Percentiles rank a stretch among this genome's conserved stretches.
phyloP scores from a whole-genome alignment of 2,329 filamentous ascomycete genomes.

The Trichophyton mentagrophytes region DNA sequence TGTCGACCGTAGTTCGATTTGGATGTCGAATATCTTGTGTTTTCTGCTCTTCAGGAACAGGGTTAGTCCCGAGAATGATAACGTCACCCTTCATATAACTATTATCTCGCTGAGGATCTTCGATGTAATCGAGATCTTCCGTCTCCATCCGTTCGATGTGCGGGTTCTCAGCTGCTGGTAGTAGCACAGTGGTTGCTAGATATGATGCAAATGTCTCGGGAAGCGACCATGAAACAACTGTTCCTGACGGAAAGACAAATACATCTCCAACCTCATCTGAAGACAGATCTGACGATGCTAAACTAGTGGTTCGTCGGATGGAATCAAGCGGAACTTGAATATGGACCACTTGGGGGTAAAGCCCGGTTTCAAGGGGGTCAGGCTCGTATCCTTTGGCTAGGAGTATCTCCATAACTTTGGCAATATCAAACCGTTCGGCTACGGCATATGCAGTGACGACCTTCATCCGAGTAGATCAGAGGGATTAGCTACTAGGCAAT shows the following conservation, averaged over 20 bases:
- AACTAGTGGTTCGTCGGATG: slow-evolving; percentile 32
- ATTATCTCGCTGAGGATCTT: slow-evolving; percentile 58
- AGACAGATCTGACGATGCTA: slow-evolving; percentile 26
- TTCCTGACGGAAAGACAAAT: slow-evolving; percentile 91
- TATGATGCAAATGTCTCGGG: slow-evolving; percentile 59
- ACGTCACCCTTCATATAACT: slow-evolving; percentile 76
- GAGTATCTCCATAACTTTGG: slow-evolving; percentile 45
- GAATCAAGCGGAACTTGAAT: slow-evolving; percentile 39
- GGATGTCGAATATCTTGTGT: slow-evolving; percentile 15
- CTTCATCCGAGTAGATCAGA: slow-evolving; percentile 20
- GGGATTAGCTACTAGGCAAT: not conserved
- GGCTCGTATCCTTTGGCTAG: slow-evolving; percentile 46
- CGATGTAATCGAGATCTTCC: slow-evolving; percentile 78
- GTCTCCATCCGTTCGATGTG: slow-evolving; percentile 63
- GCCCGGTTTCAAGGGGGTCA: slow-evolving; percentile 49
- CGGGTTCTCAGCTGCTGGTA: slow-evolving; percentile 61
- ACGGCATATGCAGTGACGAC: slow-evolving; percentile 53
- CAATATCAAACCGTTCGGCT: slow-evolving; percentile 53
- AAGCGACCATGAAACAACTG: slow-evolving; percentile 83
- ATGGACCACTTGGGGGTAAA: slow-evolving; percentile 55
- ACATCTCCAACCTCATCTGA: slow-evolving; percentile 58
- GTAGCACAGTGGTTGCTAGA: slow-evolving; percentile 58
- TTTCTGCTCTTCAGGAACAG: slow-evolving; percentile 18
- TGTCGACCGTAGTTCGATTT: slow-evolving; percentile 36
- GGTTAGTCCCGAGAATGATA: slow-evolving; percentile 72